Evolutionary conservation across 371 early-diverging fungal species (phyloP).

Genomic region (Choanephora cucurbitarum): DNA sequence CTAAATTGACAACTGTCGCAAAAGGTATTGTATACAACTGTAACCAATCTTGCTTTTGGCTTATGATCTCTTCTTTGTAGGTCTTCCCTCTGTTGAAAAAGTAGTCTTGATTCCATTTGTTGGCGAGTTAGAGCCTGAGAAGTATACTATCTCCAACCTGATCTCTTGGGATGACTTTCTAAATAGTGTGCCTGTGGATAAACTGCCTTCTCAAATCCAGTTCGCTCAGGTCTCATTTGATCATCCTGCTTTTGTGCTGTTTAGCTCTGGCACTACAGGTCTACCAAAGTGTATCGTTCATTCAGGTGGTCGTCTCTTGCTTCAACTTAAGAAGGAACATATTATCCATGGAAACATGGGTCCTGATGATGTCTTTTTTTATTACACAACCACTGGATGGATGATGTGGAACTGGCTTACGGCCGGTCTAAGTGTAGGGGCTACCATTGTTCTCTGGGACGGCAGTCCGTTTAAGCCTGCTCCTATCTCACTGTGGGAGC

Average conservation of each 20-base stretch:
- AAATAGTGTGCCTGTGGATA: conserved; percentile 31
- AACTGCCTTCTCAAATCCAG: conserved; percentile 40
- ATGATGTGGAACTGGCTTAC: conserved; percentile 99
- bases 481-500: conserved; percentile 75
- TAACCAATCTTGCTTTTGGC: too few relatives aligned
- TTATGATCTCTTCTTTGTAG: too few relatives aligned
- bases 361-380: conserved; percentile 80
- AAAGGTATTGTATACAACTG: conserved; percentile 39
- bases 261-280: conserved; percentile 97
- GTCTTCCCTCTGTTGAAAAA: conserved; percentile 60
- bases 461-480: conserved; percentile 94
- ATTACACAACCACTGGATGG: conserved; percentile 97
- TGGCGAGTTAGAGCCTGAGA: conserved; percentile 13
- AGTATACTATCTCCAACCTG: conserved; percentile 36
- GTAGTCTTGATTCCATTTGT: conserved; percentile 83
- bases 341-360: conserved; percentile 81
- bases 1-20: conserved; percentile 75
- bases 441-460: conserved; percentile 89
- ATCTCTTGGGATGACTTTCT: conserved; percentile 54
- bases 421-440: conserved; percentile 75
- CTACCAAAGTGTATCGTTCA: conserved; percentile 99
- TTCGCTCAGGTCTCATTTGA: conserved; percentile 91
- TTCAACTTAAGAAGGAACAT: conserved; percentile 95
- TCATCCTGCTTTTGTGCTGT: conserved; percentile 95
- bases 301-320: conserved; percentile 87